Conservation (phyloP, 495 filamentous ascomycete species). For the Symbiotaphrina buchneri region DNA sequence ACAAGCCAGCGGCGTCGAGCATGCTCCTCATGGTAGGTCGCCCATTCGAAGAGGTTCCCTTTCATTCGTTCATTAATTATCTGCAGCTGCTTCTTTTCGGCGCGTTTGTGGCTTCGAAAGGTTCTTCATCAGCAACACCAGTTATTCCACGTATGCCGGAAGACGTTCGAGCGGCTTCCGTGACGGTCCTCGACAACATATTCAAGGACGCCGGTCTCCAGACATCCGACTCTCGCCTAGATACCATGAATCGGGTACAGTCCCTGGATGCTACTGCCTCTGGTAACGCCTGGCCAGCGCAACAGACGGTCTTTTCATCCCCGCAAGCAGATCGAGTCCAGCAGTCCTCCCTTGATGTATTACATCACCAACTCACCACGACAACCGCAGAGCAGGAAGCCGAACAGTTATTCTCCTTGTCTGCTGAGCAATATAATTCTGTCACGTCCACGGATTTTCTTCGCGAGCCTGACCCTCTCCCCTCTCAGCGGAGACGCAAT, state of each 20-base stretch:
- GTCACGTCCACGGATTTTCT: constrained; percentile 51
- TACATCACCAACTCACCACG: constrained; percentile 48
- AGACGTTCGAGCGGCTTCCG: constrained; percentile 80
- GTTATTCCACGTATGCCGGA: constrained; percentile 72
- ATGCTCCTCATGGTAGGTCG: constrained; percentile 29
- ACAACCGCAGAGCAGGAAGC: constrained; percentile 71
- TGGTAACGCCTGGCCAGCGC: constrained; percentile 11
- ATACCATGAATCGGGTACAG: constrained; percentile 12
- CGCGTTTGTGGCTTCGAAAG: constrained; percentile 86
- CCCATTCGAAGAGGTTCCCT: constrained; percentile 8
- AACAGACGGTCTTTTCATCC: constrained; percentile 1
- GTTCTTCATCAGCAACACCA: constrained; percentile 28
- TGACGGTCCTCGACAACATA: constrained; percentile 70
- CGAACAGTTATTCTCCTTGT: constrained; percentile 72
- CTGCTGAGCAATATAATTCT: constrained; percentile 73
- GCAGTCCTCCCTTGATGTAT: constrained; percentile 46
- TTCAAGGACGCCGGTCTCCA: constrained; percentile 55
- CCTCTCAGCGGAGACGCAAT: constrained; percentile 33
- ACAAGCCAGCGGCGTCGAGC: constrained; percentile 39
- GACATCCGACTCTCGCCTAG: constrained; percentile 6
- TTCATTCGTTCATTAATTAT: constrained; percentile 10
- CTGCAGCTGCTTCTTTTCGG: constrained; percentile 72
- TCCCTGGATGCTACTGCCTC: constrained; percentile 16
- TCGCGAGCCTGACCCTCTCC: constrained; percentile 20
- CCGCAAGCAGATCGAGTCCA: constrained; percentile 18